Base-by-base conservation (phyloP, 1,139 yeast species). In the Sugiyamaella grinbergsii region DNA sequence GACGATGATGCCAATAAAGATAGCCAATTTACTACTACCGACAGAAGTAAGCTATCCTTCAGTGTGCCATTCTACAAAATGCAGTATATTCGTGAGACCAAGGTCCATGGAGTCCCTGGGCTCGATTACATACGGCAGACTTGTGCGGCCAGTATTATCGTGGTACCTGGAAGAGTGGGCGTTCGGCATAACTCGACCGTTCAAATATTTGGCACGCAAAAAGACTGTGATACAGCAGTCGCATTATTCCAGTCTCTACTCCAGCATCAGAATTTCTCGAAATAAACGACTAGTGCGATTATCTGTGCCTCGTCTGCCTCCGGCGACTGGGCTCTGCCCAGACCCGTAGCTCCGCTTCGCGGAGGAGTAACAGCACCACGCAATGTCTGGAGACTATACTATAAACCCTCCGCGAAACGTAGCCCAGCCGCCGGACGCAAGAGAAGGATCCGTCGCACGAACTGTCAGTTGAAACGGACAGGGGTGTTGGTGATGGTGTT, bases 21-120 rank as follows among this genome's bases (percentile, higher is more conserved):
- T 29, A 10, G 8, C 33, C 31, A 13, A 26, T 10, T 26, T 8
- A 31, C 34, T 18, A 16, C 37, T 8, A 16, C 28, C 28, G 29
- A 24, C 16, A 37, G n/a, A 29, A 24, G n/a, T 33, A 24, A 39
- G 26, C n/a, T n/a, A 15, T 39, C 43, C 24, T 23, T 43, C 20
- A n/a, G 13, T 2, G 13, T 43, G 2, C 47, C 47, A 26, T 43
- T 43, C 19, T 43, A 24, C 19, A 43, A 43, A 33, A 19, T 28
- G 13, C 18, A 24, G 36, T 10, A 8, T 19, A 7, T 28, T 43
- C 18, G 33, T 3, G 18, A 34, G 10, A 13, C 40, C 16, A 10
- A 3, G 5, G 6, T 36, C 13, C 23, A 24, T 10, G 41, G 41
- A 26, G 19, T 43, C 5, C 22, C 22, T 43, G 47, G 23, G 13